Evolutionary conservation across 495 filamentous ascomycete species (phyloP), one percentile per base, ranked within the genome.

Genomic region (Penicillium macrosclerotiorum): DNA sequence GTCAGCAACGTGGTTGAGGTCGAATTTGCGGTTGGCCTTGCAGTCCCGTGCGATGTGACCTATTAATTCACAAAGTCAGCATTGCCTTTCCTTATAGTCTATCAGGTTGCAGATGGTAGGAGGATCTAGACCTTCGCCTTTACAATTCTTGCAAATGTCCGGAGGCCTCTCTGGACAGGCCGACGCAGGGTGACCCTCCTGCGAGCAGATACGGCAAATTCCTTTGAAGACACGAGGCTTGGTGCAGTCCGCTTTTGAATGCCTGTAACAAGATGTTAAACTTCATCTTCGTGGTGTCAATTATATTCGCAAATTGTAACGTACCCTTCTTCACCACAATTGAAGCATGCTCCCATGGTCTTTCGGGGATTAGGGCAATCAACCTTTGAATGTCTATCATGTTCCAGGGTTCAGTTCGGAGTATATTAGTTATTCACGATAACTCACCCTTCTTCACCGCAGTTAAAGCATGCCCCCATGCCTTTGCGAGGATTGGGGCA

Each of bases 111-210:
- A 24, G 51, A 37, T 55, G 40, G 34, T 42, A 37, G 49, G 14
- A 24, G 49, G 32, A 13, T 19, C 50, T 63, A 57, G 65, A 86
- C 88, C 90, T 68, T 87, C 81, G 37, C 77, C 44, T 39, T 77
- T 71, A 61, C 92, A 97, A 59, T 91, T 89, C 42, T 75, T 79
- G 76, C 92, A 97, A 5, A 78, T 54, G 16, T 72, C 60, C 5
- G 82, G 69, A 2, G 80, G 79, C 45, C 74, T 79, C 1, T 80
- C 65, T 0, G 90, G 89, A 50, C 91, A 96, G 31, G 89, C 81
- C 20, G 75, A 67, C 12, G 84, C 74, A 11, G 70, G 76, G 48
- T 94, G 90, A 3, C 89, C 89, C 49, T 88, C 74, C 58, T 88
- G 57, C n/a, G 74, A 64, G 59, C 91, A 96, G 45, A 74, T 45